A percentile compares a stretch with the other conserved stretches of the same genome.
phyloP scores from a whole-genome alignment of 164 flowering plant genomes.

The Stephania cephalantha region DNA sequence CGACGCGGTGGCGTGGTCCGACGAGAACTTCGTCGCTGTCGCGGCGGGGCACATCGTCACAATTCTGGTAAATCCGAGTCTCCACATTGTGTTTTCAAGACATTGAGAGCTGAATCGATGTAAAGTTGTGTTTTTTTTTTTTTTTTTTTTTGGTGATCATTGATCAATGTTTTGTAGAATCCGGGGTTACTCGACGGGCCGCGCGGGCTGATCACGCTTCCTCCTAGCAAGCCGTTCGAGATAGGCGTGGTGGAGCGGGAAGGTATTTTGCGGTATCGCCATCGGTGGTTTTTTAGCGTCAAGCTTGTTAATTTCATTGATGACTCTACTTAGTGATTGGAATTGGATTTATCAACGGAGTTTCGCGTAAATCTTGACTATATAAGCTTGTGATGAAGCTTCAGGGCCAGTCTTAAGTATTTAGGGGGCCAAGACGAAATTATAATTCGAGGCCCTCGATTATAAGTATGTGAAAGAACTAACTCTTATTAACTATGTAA shows the following conservation, averaged over 20 bases:
- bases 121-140: not conserved
- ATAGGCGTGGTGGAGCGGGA: conserved; percentile 51
- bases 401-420: too few species aligned
- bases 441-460: too few species aligned
- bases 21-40: conserved; percentile 81
- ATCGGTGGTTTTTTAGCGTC: not conserved
- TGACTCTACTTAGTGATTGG: not conserved
- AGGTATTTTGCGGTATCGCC: conserved; percentile 29
- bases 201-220: conserved; percentile 58
- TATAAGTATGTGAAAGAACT: too few species aligned
- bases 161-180: conserved; percentile 42
- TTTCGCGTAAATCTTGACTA: not conserved
- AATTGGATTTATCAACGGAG: not conserved
- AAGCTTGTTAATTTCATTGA: not conserved
- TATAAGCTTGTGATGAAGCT: too few species aligned
- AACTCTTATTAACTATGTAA: too few species aligned
- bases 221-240: conserved; percentile 42
- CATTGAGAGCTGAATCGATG: not conserved
- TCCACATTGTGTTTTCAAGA: not conserved
- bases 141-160: not conserved
- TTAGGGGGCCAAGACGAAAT: too few species aligned
- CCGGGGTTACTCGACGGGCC: conserved; percentile 62
- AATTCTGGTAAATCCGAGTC: conserved; percentile 42
- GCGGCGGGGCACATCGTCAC: conserved; percentile 70
- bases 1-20: conserved; percentile 77